Conservation (phyloP, 192 early-diverging fungal species). For the Fimicolochytrium jonesii region DNA sequence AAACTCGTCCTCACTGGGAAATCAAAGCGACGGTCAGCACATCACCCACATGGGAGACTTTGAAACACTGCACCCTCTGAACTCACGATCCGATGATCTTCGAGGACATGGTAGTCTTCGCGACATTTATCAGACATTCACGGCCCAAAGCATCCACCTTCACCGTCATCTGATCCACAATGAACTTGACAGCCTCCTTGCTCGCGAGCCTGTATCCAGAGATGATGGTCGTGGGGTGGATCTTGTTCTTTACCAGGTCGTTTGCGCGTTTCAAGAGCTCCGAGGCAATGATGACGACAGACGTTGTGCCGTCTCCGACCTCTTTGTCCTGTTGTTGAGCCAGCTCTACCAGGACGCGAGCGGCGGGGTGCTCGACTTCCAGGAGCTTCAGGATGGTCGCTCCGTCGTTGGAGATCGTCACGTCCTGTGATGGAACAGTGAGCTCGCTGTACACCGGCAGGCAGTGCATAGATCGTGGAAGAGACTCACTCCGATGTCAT, state of each 20-base stretch:
- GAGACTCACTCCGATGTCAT: slow-evolving; percentile 94
- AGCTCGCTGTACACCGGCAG: not conserved
- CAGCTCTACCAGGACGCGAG: slow-evolving; percentile 92
- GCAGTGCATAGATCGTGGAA: no score
- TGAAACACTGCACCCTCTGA: no score
- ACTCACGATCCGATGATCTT: slow-evolving; percentile 95
- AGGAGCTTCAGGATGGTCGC: slow-evolving; percentile 96
- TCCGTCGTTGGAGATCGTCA: slow-evolving; percentile 99
- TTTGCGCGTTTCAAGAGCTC: slow-evolving; percentile 94
- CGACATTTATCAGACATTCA: slow-evolving; percentile 91
- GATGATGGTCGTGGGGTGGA: slow-evolving; percentile 98
- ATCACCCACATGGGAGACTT: no score
- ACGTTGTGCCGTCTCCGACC: slow-evolving; percentile 99
- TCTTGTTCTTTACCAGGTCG: slow-evolving; percentile 97
- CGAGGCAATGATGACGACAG: slow-evolving; percentile 98
- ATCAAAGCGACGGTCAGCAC: no score
- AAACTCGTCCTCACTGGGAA: slow-evolving; percentile 89
- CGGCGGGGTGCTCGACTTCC: slow-evolving; percentile 98
- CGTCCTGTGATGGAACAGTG: slow-evolving; percentile 63
- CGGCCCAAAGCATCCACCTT: slow-evolving; percentile 92
- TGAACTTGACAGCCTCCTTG: slow-evolving; percentile 97
- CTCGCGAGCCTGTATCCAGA: slow-evolving; percentile 94
- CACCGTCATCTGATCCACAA: slow-evolving; percentile 91
- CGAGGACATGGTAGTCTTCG: slow-evolving; percentile 96
- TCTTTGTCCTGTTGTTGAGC: slow-evolving; percentile 99